Base-by-base conservation (phyloP, 495 filamentous ascomycete genomes). In the Platismatia glauca region DNA sequence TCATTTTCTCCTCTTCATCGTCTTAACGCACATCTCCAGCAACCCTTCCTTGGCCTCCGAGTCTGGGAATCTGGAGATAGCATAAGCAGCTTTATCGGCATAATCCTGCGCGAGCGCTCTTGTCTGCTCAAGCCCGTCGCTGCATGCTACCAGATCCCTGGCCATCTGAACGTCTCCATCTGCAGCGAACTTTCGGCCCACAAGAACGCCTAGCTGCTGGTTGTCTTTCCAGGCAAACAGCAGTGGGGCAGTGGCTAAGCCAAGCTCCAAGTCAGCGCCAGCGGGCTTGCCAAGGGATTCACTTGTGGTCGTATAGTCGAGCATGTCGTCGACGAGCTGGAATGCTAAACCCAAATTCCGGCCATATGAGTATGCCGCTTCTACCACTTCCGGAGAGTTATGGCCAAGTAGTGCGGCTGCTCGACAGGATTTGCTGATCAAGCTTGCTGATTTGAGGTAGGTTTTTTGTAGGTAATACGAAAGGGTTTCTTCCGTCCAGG, bases 381-480 rank as follows among this genome's bases (percentile, higher is more conserved):
- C 90, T 3, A 96, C 89, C 20, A 92, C 89, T 67, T 87, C 83
- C 2, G 83, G 81, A 20, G 90, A 83, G 31, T 85, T 82, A 31
- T 88, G 81, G 29, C 95, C 92, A 18, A 98, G 82, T 33, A 98
- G 75, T 7, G 94, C 93, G 4, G 94, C 82, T 1, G 93, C 91
- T 50, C 94, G 84, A 73, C 94, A 97, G 15, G 88, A 91, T 73
- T 98, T 98, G 70, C 89, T 93, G 69, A 98, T 97, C 68, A 98
- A 78, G 68, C 88, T 91, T 24, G 94, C 94, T 7, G 90, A 92
- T 78, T 98, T 98, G 64, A 98, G 81, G 71, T 98, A 98, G 43
- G 94, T 97, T 80, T 98, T 98, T 72, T 97, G 90, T n/a, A 98
- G 79, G 71, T 98, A 98, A 74, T 97, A 97, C 12, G 86, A 79